phyloP scores from a whole-genome alignment of 257 asterid species.

The Nicotiana tomentosiformis region DNA sequence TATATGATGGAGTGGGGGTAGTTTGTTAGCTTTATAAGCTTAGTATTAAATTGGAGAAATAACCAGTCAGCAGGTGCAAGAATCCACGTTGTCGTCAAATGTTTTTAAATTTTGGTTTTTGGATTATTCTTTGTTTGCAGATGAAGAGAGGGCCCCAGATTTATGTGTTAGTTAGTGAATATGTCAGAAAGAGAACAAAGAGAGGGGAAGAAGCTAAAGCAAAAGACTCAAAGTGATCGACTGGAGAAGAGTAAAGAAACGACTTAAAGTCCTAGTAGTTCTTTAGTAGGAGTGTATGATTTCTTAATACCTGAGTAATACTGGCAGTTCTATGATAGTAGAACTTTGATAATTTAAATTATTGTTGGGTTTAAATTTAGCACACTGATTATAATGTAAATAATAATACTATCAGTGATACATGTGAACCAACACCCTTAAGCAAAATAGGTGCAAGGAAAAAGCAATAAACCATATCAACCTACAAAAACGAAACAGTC shows the following conservation, averaged over 20 bases:
- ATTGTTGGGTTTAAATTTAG: neutral
- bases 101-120: neutral
- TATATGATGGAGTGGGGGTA: constrained; percentile 1
- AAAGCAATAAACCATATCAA: no score
- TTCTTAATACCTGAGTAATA: neutral
- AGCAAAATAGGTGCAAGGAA: no score
- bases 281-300: neutral
- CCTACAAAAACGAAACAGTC: no score
- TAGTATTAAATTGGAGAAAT: constrained; percentile 25
- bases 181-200: neutral
- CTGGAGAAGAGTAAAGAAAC: constrained; percentile 2
- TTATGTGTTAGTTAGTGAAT: neutral
- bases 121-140: constrained; percentile 18
- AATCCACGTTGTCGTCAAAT: constrained; percentile 46
- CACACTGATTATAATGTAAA: no score
- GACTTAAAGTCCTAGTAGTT: neutral
- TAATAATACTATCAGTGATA: no score
- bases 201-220: neutral
- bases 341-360: neutral
- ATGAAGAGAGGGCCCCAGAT: constrained; percentile 2
- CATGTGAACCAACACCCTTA: no score
- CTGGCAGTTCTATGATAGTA: neutral
- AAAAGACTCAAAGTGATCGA: neutral
- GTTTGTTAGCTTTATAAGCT: constrained; percentile 33
- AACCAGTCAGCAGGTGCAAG: constrained; percentile 38